Evolutionary conservation across 768 basidiomycete genomes (phyloP), one percentile per base, ranked within the genome.

Genomic region (Tricholoma hemisulphureum): DNA sequence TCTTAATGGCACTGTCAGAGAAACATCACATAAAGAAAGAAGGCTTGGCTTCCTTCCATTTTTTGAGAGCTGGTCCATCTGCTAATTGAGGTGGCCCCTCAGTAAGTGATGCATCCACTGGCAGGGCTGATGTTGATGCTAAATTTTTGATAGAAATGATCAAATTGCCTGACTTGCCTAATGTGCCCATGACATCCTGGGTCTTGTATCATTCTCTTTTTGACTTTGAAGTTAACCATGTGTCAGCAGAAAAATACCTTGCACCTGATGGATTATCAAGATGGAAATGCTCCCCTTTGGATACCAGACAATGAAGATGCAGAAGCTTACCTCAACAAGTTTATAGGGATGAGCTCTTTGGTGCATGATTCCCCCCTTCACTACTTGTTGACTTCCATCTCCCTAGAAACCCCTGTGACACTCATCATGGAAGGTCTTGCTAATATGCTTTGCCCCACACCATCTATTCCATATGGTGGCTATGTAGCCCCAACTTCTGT

Each of bases 251-350:
- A n/a, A n/a, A n/a, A n/a, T n/a, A n/a, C n/a, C n/a, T n/a, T n/a
- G n/a, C n/a, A n/a, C n/a, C 72, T 3, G 78, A 79, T 60, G 75
- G 65, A 0, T 51, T 80, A 3, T 79, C 77, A 1, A 1, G 69
- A 52, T 7, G 70, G 23, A 51, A 29, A 5, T 13, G 20, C 5
- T 24, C 59, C 1, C 18, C 23, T 0, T 53, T 60, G 0, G 62
- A 68, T 18, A n/a, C 54, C 61, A 2, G 61, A 65, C 16, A 60
- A 64, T 2, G 60, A 63, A n/a, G 66, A 71, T 16, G 61, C 61
- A 1, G 71, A 78, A 51, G 70, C 67, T 21, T 62, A 73, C 39
- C 56, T 69, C 24, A 54, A 72, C 41, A 48, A 59, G n/a, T 20
- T 51, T 16, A 34, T 39, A 18, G 37, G 37, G 37, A 6, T 35